Conservation (phyloP, 2,329 filamentous ascomycete genomes). For the Nothopassalora personata region DNA sequence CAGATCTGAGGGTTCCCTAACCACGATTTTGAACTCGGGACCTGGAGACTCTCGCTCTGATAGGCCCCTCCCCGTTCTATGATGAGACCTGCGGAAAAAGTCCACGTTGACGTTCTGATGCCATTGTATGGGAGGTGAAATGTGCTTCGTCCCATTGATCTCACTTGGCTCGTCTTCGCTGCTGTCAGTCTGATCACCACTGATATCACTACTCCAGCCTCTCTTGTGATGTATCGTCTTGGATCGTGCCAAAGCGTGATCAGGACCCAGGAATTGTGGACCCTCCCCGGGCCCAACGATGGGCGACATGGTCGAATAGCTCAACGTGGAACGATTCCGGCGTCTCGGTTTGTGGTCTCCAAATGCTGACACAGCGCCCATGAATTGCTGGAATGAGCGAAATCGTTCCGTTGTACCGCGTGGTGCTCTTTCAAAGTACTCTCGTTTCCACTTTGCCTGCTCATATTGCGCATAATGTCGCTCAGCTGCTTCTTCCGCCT, state of each 20-base stretch:
- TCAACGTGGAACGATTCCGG: slow-evolving; percentile 20
- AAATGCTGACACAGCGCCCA: slow-evolving; percentile 27
- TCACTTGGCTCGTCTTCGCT: slow-evolving; percentile 24
- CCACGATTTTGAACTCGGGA: slow-evolving; percentile 17
- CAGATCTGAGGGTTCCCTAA: slow-evolving; percentile 17
- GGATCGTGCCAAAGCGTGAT: slow-evolving; percentile 17
- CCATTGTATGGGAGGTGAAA: slow-evolving; percentile 14
- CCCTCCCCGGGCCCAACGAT: slow-evolving; percentile 17
- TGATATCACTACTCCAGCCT: slow-evolving; percentile 33
- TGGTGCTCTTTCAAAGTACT: slow-evolving; percentile 31
- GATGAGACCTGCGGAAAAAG: slow-evolving; percentile 2
- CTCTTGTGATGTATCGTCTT: slow-evolving; percentile 22
- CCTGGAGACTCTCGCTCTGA: background rate
- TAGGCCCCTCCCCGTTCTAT: background rate
- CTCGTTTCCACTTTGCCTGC: slow-evolving; percentile 28
- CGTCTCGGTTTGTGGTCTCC: slow-evolving; percentile 18
- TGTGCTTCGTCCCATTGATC: slow-evolving; percentile 8
- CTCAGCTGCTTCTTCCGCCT: slow-evolving; percentile 29
- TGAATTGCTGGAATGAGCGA: slow-evolving; percentile 27
- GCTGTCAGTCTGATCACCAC: slow-evolving; percentile 32
- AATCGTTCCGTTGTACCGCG: slow-evolving; percentile 28
- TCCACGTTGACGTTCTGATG: slow-evolving; percentile 8
- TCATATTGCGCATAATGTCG: slow-evolving; percentile 25
- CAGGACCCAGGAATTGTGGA: slow-evolving; percentile 20
- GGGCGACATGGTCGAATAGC: slow-evolving; percentile 23